Percentiles rank a stretch among this genome's conserved stretches.
These are phyloP conservation scores for Beta corolliflora DNA, from an alignment of 179 eudicot genomes.

Conservation along the genomic window DNA sequence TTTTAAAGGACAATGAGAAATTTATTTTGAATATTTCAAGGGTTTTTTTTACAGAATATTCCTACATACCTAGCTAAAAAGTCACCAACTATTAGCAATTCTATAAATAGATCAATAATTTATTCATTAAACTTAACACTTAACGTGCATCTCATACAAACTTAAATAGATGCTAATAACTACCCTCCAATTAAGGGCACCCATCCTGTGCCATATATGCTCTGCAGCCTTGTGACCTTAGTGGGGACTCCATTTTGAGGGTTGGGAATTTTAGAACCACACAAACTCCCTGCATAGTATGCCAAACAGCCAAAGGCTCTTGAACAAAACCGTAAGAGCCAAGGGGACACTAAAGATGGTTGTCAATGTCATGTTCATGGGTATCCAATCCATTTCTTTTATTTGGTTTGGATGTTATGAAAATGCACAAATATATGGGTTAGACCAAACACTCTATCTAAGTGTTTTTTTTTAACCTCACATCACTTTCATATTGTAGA, in stretches of 20 bases:
- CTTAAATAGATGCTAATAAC: not conserved
- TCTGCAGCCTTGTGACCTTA: conserved; percentile 8
- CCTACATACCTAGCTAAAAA: too few relatives aligned
- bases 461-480: not conserved
- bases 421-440: not conserved
- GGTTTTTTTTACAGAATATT: too few relatives aligned
- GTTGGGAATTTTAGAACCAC: not conserved
- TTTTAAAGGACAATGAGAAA: too few relatives aligned
- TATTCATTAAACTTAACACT: too few relatives aligned
- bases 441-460: conserved; percentile 2
- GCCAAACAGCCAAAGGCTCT: conserved; percentile 7
- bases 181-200: conserved; percentile 6
- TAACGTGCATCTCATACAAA: too few relatives aligned
- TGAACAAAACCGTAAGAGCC: conserved; percentile 27
- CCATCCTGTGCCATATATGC: conserved; percentile 10
- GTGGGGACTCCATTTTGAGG: not conserved
- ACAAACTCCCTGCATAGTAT: conserved; percentile 1
- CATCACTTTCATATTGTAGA: conserved; percentile 5
- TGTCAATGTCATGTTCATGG: conserved; percentile 21
- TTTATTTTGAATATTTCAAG: too few relatives aligned
- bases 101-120: too few relatives aligned
- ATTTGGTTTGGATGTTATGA: not conserved
- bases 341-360: conserved; percentile 32
- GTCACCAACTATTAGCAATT: too few relatives aligned
- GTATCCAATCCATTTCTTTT: not conserved